phyloP scores from a whole-genome alignment of 441 rosid species.

The Arabidopsis hybrid region DNA sequence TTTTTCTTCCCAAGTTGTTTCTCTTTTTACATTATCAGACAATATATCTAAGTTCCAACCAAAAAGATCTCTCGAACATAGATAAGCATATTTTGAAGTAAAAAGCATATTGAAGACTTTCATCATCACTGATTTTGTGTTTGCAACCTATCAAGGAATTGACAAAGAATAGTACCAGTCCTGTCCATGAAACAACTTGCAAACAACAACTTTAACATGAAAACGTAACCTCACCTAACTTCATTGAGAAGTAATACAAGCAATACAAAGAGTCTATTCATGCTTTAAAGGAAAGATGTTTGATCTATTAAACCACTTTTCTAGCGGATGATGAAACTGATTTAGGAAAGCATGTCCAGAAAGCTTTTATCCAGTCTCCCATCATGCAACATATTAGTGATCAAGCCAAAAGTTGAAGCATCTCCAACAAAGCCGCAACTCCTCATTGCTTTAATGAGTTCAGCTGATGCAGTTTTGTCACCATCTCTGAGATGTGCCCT shows the following conservation, averaged over 20 bases:
- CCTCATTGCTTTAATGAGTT: constrained; percentile 21
- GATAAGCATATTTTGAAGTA: not conserved
- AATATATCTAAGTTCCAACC: too few relatives aligned
- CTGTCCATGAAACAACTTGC: constrained; percentile 1
- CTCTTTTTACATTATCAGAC: too few relatives aligned
- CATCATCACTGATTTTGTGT: not conserved
- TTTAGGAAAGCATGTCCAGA: not conserved
- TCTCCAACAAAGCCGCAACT: not conserved
- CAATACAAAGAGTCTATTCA: not conserved
- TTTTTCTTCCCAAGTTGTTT: not conserved
- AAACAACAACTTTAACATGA: not conserved
- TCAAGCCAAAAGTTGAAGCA: not conserved
- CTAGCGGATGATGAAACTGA: not conserved
- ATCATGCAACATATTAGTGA: constrained; percentile 15
- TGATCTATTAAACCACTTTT: not conserved
- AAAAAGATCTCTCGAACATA: too few relatives aligned
- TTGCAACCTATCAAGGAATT: not conserved
- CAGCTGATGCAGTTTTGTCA: not conserved
- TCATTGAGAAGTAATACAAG: not conserved
- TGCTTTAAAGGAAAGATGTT: not conserved
- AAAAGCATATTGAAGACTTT: not conserved
- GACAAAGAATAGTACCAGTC: not conserved
- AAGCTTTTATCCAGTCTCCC: constrained; percentile 17
- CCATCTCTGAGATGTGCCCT: constrained; percentile 9
- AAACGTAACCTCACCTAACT: not conserved